phyloP scores from a whole-genome alignment of 345 rosid genomes.

The Linum usitatissimum region DNA sequence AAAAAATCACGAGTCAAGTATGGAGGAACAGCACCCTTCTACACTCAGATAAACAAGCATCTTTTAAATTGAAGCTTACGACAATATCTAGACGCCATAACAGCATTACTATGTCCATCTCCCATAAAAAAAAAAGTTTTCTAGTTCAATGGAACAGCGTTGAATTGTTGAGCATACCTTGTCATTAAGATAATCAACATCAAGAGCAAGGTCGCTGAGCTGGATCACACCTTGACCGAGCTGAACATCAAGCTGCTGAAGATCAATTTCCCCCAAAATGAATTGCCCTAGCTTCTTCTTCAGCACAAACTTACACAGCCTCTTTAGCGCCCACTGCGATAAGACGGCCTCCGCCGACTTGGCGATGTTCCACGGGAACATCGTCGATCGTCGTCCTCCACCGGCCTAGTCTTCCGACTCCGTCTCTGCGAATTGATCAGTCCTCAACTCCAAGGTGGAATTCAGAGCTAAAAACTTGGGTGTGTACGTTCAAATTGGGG shows the following conservation, averaged over 20 bases:
- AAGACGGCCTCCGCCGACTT: conserved; percentile 68
- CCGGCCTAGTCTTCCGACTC: neutral
- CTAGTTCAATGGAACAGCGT: neutral
- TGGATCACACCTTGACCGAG: conserved; percentile 65
- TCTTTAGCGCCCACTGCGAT: conserved; percentile 84
- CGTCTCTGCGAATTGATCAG: neutral
- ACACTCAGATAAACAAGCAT: neutral
- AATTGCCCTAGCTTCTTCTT: conserved; percentile 89
- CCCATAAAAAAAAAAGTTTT: neutral
- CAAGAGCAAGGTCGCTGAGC: conserved; percentile 74
- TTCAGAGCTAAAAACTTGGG: neutral
- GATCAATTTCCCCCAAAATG: conserved; percentile 77
- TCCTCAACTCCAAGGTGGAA: neutral
- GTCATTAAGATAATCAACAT: conserved; percentile 67
- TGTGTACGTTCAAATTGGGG: neutral
- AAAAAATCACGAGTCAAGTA: neutral
- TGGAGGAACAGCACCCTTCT: neutral
- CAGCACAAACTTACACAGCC: conserved; percentile 63
- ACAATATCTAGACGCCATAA: neutral
- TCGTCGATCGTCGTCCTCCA: conserved; percentile 9
- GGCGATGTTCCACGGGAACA: conserved; percentile 52
- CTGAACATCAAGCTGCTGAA: conserved; percentile 90
- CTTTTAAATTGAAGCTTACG: neutral
- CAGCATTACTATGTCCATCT: neutral
- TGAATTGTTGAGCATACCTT: conserved; percentile 31